A percentile compares a stretch with the other conserved stretches of the same genome.
Conservation (phyloP, 768 basidiomycete genomes). For the Mycena albidolilacea region DNA sequence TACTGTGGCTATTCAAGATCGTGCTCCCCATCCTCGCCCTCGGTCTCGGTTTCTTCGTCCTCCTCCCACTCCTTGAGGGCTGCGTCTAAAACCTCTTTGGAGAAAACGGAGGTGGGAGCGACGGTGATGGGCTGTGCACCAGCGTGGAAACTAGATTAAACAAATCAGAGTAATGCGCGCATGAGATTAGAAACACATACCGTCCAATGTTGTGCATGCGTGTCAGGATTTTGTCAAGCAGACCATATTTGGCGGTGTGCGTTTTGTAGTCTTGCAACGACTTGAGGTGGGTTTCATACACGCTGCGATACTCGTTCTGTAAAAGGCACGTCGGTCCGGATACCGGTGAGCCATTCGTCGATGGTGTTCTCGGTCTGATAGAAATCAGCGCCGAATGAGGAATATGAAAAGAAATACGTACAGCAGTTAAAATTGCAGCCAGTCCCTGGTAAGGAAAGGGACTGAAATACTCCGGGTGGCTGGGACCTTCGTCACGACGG, state of each 20-base stretch:
- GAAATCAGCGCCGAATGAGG: not conserved
- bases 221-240: not conserved
- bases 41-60: no score
- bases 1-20: no score
- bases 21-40: no score
- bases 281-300: constrained; percentile 26
- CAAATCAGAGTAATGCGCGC: not conserved
- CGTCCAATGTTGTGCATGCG: constrained; percentile 10
- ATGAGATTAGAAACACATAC: not conserved
- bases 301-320: constrained; percentile 30
- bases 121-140: constrained; percentile 6
- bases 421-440: constrained; percentile 24
- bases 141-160: constrained; percentile 14
- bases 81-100: not conserved
- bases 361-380: constrained; percentile 34
- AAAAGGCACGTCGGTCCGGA: constrained; percentile 37
- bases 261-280: constrained; percentile 5
- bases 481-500: constrained; percentile 41
- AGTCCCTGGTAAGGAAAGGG: constrained; percentile 30
- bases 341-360: constrained; percentile 36
- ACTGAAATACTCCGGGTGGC: constrained; percentile 31
- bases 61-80: not conserved
- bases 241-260: not conserved
- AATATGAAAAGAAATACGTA: constrained; percentile 1
- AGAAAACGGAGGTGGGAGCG: not conserved